phyloP scores from a whole-genome alignment of 495 filamentous ascomycete species.

The Lichenothelia convexa region DNA sequence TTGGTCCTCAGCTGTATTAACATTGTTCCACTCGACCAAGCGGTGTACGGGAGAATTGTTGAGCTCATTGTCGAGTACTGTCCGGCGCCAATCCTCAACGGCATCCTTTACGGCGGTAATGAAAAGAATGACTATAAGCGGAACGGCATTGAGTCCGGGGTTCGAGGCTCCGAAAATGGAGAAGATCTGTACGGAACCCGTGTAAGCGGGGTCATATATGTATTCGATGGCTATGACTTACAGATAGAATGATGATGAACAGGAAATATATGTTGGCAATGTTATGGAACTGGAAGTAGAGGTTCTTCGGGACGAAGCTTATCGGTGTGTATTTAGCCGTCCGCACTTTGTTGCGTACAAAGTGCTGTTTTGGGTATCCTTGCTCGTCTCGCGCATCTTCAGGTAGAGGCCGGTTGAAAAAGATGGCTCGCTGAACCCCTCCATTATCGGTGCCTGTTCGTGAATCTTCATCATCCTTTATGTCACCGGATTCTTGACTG shows the following conservation, averaged over 20 bases:
- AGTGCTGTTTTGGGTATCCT: constrained; percentile 49
- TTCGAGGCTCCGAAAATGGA: constrained; percentile 86
- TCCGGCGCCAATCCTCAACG: constrained; percentile 94
- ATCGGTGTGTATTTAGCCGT: constrained; percentile 94
- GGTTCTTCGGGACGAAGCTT: constrained; percentile 92
- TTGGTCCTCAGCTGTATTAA: constrained; percentile 77
- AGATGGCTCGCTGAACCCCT: constrained; percentile 37
- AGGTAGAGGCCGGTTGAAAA: constrained; percentile 75
- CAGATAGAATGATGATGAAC: constrained; percentile 83
- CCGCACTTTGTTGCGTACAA: constrained; percentile 85
- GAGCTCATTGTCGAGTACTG: constrained; percentile 76
- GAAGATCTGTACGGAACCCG: constrained; percentile 51
- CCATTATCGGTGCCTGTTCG: constrained; percentile 22
- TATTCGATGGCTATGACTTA: constrained; percentile 30
- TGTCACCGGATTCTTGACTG: constrained; percentile 24
- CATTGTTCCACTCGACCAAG: constrained; percentile 74
- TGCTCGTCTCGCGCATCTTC: constrained; percentile 65
- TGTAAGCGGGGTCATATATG: constrained; percentile 9
- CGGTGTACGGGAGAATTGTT: constrained; percentile 95
- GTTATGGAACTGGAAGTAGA: constrained; percentile 96
- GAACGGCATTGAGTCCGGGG: constrained; percentile 76
- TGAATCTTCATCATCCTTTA: constrained; percentile 25
- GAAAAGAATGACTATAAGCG: constrained; percentile 84
- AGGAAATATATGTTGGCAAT: constrained; percentile 98
- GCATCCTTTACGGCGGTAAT: constrained; percentile 89